Base-by-base conservation (phyloP, 352 stramenopile genomes). In the Pythium apleroticum region DNA sequence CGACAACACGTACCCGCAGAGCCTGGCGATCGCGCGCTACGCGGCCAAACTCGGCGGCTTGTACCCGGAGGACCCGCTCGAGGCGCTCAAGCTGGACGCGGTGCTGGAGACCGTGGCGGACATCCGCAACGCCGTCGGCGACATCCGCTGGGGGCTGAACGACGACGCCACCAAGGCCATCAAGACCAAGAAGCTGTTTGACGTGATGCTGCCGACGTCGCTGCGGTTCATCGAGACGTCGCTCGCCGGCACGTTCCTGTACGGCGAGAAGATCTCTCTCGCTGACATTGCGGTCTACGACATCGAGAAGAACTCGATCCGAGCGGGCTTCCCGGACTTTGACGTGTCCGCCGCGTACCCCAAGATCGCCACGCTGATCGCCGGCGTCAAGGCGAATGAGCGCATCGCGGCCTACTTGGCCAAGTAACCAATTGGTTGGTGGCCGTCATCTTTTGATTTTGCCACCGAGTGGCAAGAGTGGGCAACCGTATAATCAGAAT, bases 11-110 rank as follows among this genome's bases (percentile, higher is more conserved):
- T 79, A 75, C 19, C 56, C 74, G 11, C 80, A 89, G 52, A 88
- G 73, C 30, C 74, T 90, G 50, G 81, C 81, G 8, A 85, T 90
- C 28, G 76, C 73, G 5, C 74, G 80, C 11, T 92, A 90, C 52
- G 79, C 79, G 3, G 81, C 77, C 22, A 78, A 78, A 35, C 48
- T 90, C 25, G 57, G 65, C 10, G 84, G 82, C 0, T 49, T 94
- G 3, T 93, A 92, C 54, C 86, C 89, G 20, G 55, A 70, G 24
- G 69, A 88, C 57, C 63, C 76, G 14, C 62, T 80, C 10, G 39
- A 83, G 20, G 79, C 78, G 50, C 83, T 94, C 19, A 65, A 74
- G 17, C 71, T 84, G 11, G 78, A 86, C 43, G 81, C 78, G 65
- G 48, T 79, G 15, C 72, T 75, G 11, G 72, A 86, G 28, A 83